Evolutionary conservation across 83 land plant species (phyloP), one percentile per base, ranked within the genome.

Genomic region (Picea abies): DNA sequence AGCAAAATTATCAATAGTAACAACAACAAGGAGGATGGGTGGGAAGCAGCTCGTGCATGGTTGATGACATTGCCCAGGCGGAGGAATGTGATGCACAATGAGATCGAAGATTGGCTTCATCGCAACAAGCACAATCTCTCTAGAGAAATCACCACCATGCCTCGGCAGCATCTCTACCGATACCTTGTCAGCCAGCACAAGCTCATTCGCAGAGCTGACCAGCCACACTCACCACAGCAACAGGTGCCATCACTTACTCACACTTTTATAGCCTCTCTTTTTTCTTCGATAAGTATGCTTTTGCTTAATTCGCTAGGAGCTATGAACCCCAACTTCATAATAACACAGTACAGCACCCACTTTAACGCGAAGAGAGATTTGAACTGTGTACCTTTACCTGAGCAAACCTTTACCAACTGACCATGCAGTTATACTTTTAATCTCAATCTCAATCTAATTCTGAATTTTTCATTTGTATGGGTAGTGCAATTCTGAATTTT

Each of bases 71-170:
- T 91, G 67, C 91, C 93, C 4, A 82, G 82, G 32, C 82, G 86
- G 47, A 79, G 84, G 60, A 73, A 80, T 78, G 84, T 82, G 44
- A 76, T 79, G 22, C 66, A 52, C 44, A 64, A n/a, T 64, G 91
- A 91, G 80, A 85, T 91, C 60, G 91, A 91, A 19, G 84, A 66
- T 20, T 91, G 91, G 91, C 58, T 91, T 65, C 80, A 82, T 22
- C 64, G 81, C 63, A 86, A 87, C 63, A 65, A 71, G 60, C 26
- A 68, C 67, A 60, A 70, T 41, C 60, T 91, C 32, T 85, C 92
- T 41, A 81, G 70, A 26, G 83, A 76, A 7, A 71, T 91, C 62
- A 78, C 35, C 19, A 85, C 84, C 49, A 58, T 87, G 82, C 90
- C 90, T 20, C 90, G 85, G 5, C 58, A 81, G 1, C 79, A 89